Base-by-base conservation (phyloP, 257 asterid genomes). In the Solanum chilense region DNA sequence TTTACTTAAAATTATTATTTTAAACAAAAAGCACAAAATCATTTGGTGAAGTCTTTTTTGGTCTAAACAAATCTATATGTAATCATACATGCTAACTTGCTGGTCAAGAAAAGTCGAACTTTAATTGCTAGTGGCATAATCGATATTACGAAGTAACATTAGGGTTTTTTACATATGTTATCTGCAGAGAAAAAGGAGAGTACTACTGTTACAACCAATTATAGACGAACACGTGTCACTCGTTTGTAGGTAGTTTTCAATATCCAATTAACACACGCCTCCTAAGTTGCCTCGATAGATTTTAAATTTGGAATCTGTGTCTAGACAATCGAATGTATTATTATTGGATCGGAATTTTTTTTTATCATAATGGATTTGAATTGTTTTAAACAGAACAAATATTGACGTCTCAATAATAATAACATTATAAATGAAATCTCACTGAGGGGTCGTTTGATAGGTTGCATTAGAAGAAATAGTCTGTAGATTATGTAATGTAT, bases 401-500 rank as follows among this genome's bases (percentile, higher is more conserved):
- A 56, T 56, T 56, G 0, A 56, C 4, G 5, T 56, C 64, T 56
- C 64, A 56, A 56, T 1, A 56, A 7, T 10, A 56, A 56, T 18
- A 56, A 56, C 25, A 56, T 20, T 7, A 18, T 9, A 7, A 3
- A 56, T 18, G 12, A 56, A 56, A 56, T 56, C 5, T 56, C 0
- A 56, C n/a, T 1, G 1, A 33, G 35, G 35, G 5, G 5, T 33
- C 35, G 1, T 33, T 33, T 33, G 35, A 0, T 4, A 33, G 35
- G 5, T 0, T 4, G 1, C 1, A 33, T 33, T 33, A 33, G 35
- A 33, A 33, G 1, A 33, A 33, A 33, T 33, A 33, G 5, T 31
- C 0, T 0, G 0, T 33, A 0, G 6, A 3, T 33, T 33, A 33
- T 33, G 35, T 33, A n/a, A n/a, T n/a, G n/a, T n/a, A n/a, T n/a